Evolutionary conservation across 2,329 filamentous ascomycete genomes (phyloP).

Genomic region (Fusarium sp.): DNA sequence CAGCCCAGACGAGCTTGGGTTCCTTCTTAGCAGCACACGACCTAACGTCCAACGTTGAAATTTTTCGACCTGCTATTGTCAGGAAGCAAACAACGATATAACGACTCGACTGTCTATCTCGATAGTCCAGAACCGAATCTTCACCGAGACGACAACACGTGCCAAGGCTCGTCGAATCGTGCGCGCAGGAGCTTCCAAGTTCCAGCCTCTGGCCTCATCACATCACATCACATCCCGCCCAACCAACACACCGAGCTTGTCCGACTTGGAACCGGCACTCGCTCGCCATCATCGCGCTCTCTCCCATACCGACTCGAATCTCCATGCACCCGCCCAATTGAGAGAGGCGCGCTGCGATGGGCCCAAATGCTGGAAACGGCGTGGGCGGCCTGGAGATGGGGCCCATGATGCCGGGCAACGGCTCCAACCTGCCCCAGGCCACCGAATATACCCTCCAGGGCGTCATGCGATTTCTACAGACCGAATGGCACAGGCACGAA

Average conservation of each 20-base stretch:
- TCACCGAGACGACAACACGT: conserved; percentile 27
- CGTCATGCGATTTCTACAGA: conserved; percentile 99
- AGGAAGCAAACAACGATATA: conserved; percentile 14
- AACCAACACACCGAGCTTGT: conserved; percentile 39
- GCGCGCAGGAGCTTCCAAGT: conserved; percentile 29
- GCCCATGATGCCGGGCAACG: conserved; percentile 61
- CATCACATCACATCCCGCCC: conserved; percentile 32
- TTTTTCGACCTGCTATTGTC: conserved; percentile 18
- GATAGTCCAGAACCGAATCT: neutral
- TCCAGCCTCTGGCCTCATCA: conserved; percentile 20
- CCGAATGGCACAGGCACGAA: conserved; percentile 99
- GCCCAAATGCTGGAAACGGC: conserved; percentile 61
- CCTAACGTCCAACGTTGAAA: conserved; percentile 15
- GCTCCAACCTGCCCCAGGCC: conserved; percentile 66
- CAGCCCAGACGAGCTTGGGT: conserved; percentile 26
- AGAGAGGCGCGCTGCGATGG: conserved; percentile 57
- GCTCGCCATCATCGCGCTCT: conserved; percentile 34
- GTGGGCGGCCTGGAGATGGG: conserved; percentile 62
- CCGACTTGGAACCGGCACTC: conserved; percentile 38
- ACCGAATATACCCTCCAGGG: conserved; percentile 76
- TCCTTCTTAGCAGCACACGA: conserved; percentile 30
- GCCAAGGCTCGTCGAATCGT: conserved; percentile 26
- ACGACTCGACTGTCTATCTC: conserved; percentile 7
- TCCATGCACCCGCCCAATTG: conserved; percentile 56
- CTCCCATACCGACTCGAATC: conserved; percentile 47